A percentile compares a stretch with the other conserved stretches of the same genome.
These are phyloP conservation scores for Wickerhamomyces sydowiorum DNA, from an alignment of 805 yeast species.

Conservation along the genomic window DNA sequence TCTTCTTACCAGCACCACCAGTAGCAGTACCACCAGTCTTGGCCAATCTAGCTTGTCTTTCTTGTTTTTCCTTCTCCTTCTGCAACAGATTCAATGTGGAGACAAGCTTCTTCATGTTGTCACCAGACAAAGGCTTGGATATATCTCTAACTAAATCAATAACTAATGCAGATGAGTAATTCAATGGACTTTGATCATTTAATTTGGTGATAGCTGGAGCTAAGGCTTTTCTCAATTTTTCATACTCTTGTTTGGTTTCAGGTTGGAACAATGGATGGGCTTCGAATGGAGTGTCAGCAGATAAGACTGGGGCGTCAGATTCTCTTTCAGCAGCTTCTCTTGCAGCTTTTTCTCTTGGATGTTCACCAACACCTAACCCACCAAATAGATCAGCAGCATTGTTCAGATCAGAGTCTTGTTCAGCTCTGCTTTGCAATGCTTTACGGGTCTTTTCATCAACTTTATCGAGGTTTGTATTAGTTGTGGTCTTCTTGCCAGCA, in stretches of 20 bases:
- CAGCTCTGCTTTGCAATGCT: constrained; percentile 73
- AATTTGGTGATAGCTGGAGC: constrained; percentile 54
- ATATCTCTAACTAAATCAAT: constrained; percentile 84
- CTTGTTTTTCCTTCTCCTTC: constrained; percentile 84
- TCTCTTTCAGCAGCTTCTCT: constrained; percentile 29
- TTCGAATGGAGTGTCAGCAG: constrained; percentile 61
- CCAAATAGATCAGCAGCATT: constrained; percentile 92
- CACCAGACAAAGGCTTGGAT: constrained; percentile 74
- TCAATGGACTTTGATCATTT: constrained; percentile 54
- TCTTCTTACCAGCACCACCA: constrained; percentile 94
- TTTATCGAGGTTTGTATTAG: constrained; percentile 46
- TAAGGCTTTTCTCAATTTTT: constrained; percentile 69
- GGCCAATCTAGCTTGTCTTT: constrained; percentile 80
- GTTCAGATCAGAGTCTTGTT: constrained; percentile 78
- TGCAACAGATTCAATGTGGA: constrained; percentile 77
- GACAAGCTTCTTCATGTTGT: constrained; percentile 77
- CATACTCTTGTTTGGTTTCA: constrained; percentile 72
- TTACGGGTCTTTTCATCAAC: constrained; percentile 71
- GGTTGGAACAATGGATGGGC: constrained; percentile 83
- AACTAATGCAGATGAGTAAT: constrained; percentile 71
- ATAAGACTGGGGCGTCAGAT: constrained; percentile 25
- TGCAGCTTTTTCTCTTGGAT: constrained; percentile 35
- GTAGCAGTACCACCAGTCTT: constrained; percentile 81
- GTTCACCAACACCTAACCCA: constrained; percentile 51
- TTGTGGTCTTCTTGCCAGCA: constrained; percentile 30